phyloP scores from a whole-genome alignment of 306 rosid species.

The Spatholobus suberectus region DNA sequence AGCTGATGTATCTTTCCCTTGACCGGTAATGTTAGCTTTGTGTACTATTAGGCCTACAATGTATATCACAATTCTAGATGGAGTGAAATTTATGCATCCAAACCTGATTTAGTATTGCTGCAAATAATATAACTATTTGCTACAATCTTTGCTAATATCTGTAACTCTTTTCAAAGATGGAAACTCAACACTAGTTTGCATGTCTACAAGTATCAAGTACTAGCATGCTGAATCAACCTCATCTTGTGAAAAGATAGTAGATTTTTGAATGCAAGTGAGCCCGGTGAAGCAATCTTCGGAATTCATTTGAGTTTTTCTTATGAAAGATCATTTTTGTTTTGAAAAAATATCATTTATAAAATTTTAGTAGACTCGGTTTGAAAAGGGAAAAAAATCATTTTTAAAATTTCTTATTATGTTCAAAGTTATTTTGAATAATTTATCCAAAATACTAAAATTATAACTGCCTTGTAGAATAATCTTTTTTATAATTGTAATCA shows the following conservation, averaged over 20 bases:
- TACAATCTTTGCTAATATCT: neutral
- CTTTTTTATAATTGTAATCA: no score
- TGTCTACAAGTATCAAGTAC: no score
- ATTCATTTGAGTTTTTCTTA: neutral
- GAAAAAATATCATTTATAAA: neutral
- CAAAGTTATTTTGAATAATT: neutral
- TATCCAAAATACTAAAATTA: neutral
- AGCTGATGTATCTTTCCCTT: slow-evolving; percentile 42
- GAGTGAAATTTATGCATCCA: slow-evolving; percentile 35
- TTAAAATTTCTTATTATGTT: neutral
- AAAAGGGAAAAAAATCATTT: no score
- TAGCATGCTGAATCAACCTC: neutral
- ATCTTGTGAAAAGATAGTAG: neutral
- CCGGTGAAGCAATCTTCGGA: neutral
- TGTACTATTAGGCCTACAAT: slow-evolving; percentile 43
- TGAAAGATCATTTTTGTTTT: no score
- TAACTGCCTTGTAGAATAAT: no score
- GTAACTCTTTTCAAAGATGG: neutral
- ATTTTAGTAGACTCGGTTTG: neutral
- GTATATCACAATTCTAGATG: slow-evolving; percentile 33
- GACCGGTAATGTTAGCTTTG: slow-evolving; percentile 34
- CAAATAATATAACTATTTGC: neutral
- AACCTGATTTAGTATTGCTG: neutral
- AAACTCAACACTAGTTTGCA: neutral
- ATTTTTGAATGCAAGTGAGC: neutral